A percentile compares a stretch with the other conserved stretches of the same genome.
phyloP scores from a whole-genome alignment of 345 rosid genomes.

The Citrus medica region DNA sequence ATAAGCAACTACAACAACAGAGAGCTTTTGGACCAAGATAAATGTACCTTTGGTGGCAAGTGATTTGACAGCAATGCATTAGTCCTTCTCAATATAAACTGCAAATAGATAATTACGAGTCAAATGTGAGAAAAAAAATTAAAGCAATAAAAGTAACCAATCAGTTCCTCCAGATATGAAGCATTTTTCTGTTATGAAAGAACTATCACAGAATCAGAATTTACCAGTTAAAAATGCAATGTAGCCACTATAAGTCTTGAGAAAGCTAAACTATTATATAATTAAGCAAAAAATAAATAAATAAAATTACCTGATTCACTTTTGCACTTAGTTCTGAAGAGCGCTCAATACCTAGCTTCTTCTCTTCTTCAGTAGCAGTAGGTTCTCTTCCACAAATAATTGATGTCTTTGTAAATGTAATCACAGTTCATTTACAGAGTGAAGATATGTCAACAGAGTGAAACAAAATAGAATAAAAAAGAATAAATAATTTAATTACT shows the following conservation, averaged over 20 bases:
- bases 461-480: background rate
- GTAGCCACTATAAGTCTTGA: background rate
- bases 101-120: constrained; percentile 27
- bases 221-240: background rate
- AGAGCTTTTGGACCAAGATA: background rate
- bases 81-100: constrained; percentile 97
- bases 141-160: background rate
- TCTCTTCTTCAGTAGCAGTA: constrained; percentile 78
- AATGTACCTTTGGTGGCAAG: constrained; percentile 88
- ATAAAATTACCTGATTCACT: constrained; percentile 83
- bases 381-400: constrained; percentile 98
- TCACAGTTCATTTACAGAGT: constrained; percentile 8
- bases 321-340: constrained; percentile 85
- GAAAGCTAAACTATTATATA: constrained; percentile 15
- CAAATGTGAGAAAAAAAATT: constrained; percentile 12
- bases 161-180: background rate
- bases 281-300: background rate
- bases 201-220: background rate
- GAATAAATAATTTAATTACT: background rate
- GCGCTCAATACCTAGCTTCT: constrained; percentile 73
- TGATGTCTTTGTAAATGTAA: constrained; percentile 56
- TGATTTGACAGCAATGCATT: constrained; percentile 93
- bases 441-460: constrained; percentile 4
- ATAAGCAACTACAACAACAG: background rate
- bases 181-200: background rate